Conservation (phyloP, 108 stramenopile species). For the Schizochytrium sp. region DNA sequence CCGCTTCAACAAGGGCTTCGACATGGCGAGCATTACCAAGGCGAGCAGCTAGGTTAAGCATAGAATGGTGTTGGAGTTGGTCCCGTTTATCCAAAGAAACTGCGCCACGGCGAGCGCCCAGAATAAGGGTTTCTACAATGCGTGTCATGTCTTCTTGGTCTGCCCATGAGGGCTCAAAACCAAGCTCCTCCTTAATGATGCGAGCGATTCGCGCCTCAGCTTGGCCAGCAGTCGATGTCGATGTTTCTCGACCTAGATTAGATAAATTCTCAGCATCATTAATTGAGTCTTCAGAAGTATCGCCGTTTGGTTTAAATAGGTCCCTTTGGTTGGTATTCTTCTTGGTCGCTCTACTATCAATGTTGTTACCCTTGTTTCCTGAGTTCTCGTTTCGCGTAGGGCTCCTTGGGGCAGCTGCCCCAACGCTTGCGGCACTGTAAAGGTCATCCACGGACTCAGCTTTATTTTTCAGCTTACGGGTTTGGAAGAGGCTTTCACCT, state of each 20-base stretch:
- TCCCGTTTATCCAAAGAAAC: neutral
- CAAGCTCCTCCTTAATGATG: neutral
- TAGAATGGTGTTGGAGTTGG: constrained; percentile 28
- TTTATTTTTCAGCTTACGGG: neutral
- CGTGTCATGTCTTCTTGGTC: constrained; percentile 19
- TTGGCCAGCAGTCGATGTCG: neutral
- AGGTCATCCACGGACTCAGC: neutral
- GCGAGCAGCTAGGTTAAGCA: constrained; percentile 46
- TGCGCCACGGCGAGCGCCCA: neutral
- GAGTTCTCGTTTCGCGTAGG: too few species aligned
- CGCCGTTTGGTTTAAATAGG: too few species aligned
- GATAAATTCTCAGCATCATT: too few species aligned
- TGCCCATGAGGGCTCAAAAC: neutral
- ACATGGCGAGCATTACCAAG: constrained; percentile 41
- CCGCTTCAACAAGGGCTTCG: constrained; percentile 39
- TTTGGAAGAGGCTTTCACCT: neutral
- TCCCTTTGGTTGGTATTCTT: too few species aligned
- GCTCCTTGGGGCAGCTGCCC: too few species aligned
- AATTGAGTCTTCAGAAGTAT: too few species aligned
- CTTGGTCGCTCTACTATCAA: too few species aligned
- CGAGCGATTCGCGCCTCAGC: constrained; percentile 9
- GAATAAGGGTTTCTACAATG: constrained; percentile 55
- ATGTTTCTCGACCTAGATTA: too few species aligned
- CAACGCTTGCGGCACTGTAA: neutral
- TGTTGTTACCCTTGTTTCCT: too few species aligned